Evolutionary conservation across 306 rosid species (phyloP).

Genomic region (Castanea sativa): DNA sequence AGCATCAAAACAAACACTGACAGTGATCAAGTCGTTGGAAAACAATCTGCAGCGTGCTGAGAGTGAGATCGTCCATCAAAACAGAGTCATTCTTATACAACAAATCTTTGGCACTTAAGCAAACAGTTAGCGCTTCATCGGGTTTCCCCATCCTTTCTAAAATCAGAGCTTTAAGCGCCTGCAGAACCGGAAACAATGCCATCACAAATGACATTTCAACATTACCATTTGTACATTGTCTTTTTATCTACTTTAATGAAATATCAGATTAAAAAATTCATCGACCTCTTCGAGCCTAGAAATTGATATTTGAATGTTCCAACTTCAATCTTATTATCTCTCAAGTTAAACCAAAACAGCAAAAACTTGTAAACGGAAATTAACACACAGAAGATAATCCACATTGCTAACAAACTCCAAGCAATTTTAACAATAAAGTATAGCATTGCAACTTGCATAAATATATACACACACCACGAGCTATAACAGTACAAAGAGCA

Average conservation of each 20-base stretch:
- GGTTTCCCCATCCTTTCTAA: slow-evolving; percentile 90
- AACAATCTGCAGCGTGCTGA: slow-evolving; percentile 88
- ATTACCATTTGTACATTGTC: too few species aligned
- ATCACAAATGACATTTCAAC: background rate
- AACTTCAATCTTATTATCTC: too few species aligned
- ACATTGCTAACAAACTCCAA: background rate
- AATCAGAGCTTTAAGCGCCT: slow-evolving; percentile 93
- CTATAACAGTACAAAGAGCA: too few species aligned
- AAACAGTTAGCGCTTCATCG: slow-evolving; percentile 72
- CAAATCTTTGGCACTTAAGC: slow-evolving; percentile 65
- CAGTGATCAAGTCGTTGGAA: slow-evolving; percentile 85
- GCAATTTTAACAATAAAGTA: background rate
- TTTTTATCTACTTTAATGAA: too few species aligned
- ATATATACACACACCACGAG: background rate
- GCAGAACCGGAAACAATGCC: background rate
- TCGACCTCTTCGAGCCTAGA: too few species aligned
- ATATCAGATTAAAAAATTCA: too few species aligned
- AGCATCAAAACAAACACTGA: slow-evolving; percentile 35
- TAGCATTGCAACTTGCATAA: background rate
- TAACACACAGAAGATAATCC: background rate
- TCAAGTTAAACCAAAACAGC: background rate
- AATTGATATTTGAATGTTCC: too few species aligned
- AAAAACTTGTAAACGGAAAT: background rate
- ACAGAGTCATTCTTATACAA: slow-evolving; percentile 56
- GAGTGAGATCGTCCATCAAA: slow-evolving; percentile 92